phyloP scores from a whole-genome alignment of 208 protist species.

The Trypanosoma rangeli region DNA sequence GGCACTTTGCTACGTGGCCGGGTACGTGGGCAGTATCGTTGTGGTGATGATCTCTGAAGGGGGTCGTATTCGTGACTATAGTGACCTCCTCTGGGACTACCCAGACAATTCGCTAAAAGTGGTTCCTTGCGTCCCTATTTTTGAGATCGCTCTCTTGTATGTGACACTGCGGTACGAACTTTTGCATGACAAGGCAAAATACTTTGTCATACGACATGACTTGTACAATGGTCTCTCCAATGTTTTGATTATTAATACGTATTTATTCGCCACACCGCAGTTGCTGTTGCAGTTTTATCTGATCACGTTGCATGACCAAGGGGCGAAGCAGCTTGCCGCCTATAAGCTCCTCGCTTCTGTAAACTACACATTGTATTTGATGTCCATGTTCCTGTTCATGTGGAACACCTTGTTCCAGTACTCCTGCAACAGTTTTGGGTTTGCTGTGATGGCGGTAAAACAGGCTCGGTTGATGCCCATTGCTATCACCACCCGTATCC shows the following conservation, averaged over 20 bases:
- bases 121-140: slow-evolving; percentile 71
- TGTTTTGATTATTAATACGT: slow-evolving; percentile 57
- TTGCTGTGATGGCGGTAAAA: slow-evolving; percentile 37
- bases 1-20: slow-evolving; percentile 71
- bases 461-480: slow-evolving; percentile 2
- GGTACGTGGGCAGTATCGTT: slow-evolving; percentile 71
- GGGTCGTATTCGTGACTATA: slow-evolving; percentile 64
- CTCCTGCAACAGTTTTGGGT: slow-evolving; percentile 73
- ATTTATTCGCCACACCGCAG: slow-evolving; percentile 70
- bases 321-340: slow-evolving; percentile 21
- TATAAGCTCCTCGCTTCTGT: slow-evolving; percentile 50
- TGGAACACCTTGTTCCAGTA: slow-evolving; percentile 54
- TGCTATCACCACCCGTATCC: slow-evolving; percentile 24
- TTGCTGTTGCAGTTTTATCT: slow-evolving; percentile 75
- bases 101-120: slow-evolving; percentile 70
- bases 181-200: slow-evolving; percentile 37
- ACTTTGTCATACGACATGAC: slow-evolving; percentile 84
- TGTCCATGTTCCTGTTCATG: slow-evolving; percentile 60
- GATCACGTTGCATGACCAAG: slow-evolving; percentile 7
- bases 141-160: slow-evolving; percentile 70
- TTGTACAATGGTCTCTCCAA: slow-evolving; percentile 67
- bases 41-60: slow-evolving; percentile 63
- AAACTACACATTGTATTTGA: slow-evolving; percentile 38
- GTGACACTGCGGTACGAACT: slow-evolving; percentile 66
- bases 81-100: slow-evolving; percentile 61